Conservation (phyloP, 2,329 filamentous ascomycete genomes). For the Onygenales sp. region DNA sequence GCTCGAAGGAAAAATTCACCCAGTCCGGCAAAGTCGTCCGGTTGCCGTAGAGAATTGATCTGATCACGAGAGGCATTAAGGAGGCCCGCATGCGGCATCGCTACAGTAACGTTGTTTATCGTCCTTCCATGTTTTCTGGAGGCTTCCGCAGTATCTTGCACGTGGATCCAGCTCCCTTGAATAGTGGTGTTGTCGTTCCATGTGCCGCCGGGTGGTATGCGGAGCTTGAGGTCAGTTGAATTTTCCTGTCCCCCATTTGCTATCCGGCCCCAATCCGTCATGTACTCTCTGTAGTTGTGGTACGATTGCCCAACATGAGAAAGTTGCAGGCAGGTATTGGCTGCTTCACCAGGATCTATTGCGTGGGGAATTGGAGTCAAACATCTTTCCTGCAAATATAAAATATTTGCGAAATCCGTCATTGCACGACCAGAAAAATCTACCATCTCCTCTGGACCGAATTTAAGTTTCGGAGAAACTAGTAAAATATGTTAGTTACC, state of each 20-base stretch:
- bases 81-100: conserved; percentile 65
- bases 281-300: conserved; percentile 58
- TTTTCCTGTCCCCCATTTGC: conserved; percentile 36
- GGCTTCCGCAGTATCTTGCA: conserved; percentile 41
- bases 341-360: too few relatives aligned
- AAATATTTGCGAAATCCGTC: conserved; percentile 54
- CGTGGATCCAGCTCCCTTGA: conserved; percentile 58
- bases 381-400: conserved; percentile 49
- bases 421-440: conserved; percentile 48
- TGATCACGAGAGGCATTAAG: conserved; percentile 53
- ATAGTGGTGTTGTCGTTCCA: conserved; percentile 66
- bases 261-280: conserved; percentile 45
- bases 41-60: conserved; percentile 60
- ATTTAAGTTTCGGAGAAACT: conserved; percentile 62
- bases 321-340: conserved; percentile 55
- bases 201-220: conserved; percentile 54
- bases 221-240: conserved; percentile 30
- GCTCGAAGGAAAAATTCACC: conserved; percentile 61
- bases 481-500: background rate
- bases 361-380: conserved; percentile 46
- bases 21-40: conserved; percentile 52
- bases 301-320: conserved; percentile 59
- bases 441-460: conserved; percentile 42
- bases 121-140: conserved; percentile 46
- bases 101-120: conserved; percentile 67